Percentiles rank a stretch among this genome's conserved stretches.
phyloP scores from a whole-genome alignment of 176 grass and related monocot genomes.

The Aechmea fasciata region DNA sequence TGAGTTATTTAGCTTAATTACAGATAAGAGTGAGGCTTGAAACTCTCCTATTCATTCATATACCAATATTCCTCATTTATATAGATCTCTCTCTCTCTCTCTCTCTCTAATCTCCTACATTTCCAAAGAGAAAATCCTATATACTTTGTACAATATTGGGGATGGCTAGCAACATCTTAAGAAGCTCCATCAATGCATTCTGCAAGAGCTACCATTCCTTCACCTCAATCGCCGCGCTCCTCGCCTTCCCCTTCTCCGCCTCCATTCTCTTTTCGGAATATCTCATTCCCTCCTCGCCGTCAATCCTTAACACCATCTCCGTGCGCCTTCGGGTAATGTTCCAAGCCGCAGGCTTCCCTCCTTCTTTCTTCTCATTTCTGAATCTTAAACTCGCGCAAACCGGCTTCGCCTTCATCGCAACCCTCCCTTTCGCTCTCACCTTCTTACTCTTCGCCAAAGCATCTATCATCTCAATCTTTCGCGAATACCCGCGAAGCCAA shows the following conservation, averaged over 20 bases:
- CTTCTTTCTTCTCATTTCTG: constrained; percentile 66
- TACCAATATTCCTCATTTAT: background rate
- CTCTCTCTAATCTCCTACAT: background rate
- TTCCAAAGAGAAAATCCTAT: background rate
- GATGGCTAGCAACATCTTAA: constrained; percentile 41
- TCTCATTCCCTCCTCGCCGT: constrained; percentile 10
- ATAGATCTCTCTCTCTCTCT: background rate
- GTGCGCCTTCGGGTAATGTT: constrained; percentile 50
- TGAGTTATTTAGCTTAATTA: too few relatives aligned
- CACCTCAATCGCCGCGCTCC: constrained; percentile 56
- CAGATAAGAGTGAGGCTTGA: background rate
- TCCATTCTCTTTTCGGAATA: constrained; percentile 24
- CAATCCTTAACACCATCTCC: constrained; percentile 20
- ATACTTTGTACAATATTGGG: constrained; percentile 17
- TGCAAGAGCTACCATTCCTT: constrained; percentile 63
- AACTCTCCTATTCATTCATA: background rate
- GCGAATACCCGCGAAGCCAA: background rate
- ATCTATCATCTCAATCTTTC: constrained; percentile 42
- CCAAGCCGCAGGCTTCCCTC: constrained; percentile 58
- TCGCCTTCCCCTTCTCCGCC: constrained; percentile 25
- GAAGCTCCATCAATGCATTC: constrained; percentile 40
- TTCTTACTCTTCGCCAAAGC: constrained; percentile 76
- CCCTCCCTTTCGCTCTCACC: constrained; percentile 56
- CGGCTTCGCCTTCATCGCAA: constrained; percentile 41
- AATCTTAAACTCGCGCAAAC: constrained; percentile 76